Evolutionary conservation across 208 protist genomes (phyloP).

Genomic region (Angomonas ambiguus): DNA sequence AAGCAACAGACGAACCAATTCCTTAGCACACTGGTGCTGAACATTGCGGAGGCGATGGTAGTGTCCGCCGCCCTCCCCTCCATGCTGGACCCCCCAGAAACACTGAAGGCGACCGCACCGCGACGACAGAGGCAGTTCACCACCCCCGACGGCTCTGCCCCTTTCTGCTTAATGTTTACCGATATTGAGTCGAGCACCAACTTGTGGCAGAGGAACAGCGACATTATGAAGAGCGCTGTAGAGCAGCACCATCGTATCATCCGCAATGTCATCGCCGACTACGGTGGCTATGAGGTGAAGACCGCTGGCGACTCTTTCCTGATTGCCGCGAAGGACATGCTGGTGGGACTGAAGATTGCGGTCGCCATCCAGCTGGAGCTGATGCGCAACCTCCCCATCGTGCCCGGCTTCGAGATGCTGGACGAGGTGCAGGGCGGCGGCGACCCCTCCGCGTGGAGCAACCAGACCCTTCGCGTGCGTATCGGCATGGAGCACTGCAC

Average conservation of each 20-base stretch:
- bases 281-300: slow-evolving; percentile 80
- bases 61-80: no score
- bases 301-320: slow-evolving; percentile 81
- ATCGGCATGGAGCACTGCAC: slow-evolving; percentile 75
- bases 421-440: slow-evolving; percentile 42
- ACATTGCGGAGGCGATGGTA: no score
- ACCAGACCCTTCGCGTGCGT: slow-evolving; percentile 47
- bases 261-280: slow-evolving; percentile 54
- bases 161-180: slow-evolving; percentile 66
- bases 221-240: slow-evolving; percentile 49
- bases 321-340: slow-evolving; percentile 55
- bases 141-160: slow-evolving; percentile 12
- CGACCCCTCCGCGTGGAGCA: slow-evolving; percentile 30
- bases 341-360: slow-evolving; percentile 64
- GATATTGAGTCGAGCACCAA: slow-evolving; percentile 73
- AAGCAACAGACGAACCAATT: no score
- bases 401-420: slow-evolving; percentile 53
- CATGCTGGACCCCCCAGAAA: slow-evolving; percentile 21
- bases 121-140: slow-evolving; percentile 15
- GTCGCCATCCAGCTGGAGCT: slow-evolving; percentile 67
- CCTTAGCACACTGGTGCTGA: no score
- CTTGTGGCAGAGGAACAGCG: slow-evolving; percentile 60
- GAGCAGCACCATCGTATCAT: slow-evolving; percentile 68
- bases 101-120: slow-evolving; percentile 33
- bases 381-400: slow-evolving; percentile 52